phyloP scores from a whole-genome alignment of 2,329 filamentous ascomycete genomes.

The Ophiocordyceps australis region DNA sequence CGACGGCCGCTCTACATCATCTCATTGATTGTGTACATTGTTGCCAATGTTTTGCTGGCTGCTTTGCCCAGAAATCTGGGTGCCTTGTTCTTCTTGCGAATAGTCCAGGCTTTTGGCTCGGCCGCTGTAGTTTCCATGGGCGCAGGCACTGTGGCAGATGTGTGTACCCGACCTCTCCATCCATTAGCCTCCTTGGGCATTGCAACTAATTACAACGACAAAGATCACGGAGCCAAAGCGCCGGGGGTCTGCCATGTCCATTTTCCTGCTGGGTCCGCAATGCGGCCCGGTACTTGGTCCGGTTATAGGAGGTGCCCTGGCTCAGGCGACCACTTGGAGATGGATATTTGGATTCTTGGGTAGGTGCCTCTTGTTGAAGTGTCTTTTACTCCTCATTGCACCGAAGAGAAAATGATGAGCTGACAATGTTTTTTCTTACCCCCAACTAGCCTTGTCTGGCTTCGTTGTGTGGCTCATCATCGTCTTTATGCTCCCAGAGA shows the following conservation, averaged over 20 bases:
- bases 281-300: constrained; percentile 24
- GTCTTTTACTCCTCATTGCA: too few species aligned
- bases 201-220: too few species aligned
- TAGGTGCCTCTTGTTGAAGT: constrained; percentile 1
- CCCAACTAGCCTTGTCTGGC: constrained; percentile 11
- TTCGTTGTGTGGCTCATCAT: constrained; percentile 10
- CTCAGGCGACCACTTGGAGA: constrained; percentile 16
- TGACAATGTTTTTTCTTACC: too few species aligned
- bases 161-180: too few species aligned
- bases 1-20: constrained; percentile 20
- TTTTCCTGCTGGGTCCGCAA: constrained; percentile 23
- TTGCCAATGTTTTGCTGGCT: constrained; percentile 19
- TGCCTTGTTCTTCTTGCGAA: constrained; percentile 17
- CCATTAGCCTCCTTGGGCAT: too few species aligned
- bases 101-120: constrained; percentile 22
- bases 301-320: constrained; percentile 20
- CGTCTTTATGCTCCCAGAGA: constrained; percentile 22
- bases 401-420: too few species aligned
- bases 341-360: constrained; percentile 23
- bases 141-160: constrained; percentile 22
- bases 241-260: constrained; percentile 19
- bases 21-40: constrained; percentile 17
- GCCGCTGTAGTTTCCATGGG: constrained; percentile 22
- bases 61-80: constrained; percentile 17
- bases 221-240: constrained; percentile 15